Percentiles rank a stretch among this genome's conserved stretches.
Evolutionary conservation across 2,329 filamentous ascomycete species (phyloP).

Genomic region (Neofusicoccum laricinum): DNA sequence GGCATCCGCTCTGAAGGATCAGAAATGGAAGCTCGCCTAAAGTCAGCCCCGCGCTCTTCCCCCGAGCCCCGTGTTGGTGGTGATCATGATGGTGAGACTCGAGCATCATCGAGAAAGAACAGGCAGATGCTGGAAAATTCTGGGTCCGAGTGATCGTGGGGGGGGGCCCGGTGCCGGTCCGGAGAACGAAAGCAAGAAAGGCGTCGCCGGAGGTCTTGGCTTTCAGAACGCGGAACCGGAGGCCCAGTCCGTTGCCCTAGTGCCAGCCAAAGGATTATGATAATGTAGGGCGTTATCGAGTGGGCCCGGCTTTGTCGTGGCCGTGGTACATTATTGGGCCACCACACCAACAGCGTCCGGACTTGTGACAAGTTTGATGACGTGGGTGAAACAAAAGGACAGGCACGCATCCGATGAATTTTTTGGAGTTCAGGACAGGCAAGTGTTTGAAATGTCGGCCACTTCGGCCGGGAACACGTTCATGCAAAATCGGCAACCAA

Average conservation of each 20-base stretch:
- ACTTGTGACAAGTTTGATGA: slow-evolving; percentile 1
- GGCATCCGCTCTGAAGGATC: slow-evolving; percentile 3
- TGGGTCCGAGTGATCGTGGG: background rate
- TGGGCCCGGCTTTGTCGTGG: slow-evolving; percentile 2
- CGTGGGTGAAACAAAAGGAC: slow-evolving; percentile 8
- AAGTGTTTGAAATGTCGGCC: background rate
- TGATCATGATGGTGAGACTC: background rate
- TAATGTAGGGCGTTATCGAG: background rate
- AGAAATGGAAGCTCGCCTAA: background rate
- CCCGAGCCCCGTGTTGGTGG: background rate
- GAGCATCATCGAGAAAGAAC: background rate
- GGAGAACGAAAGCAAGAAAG: background rate
- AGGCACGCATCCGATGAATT: background rate
- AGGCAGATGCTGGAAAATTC: background rate
- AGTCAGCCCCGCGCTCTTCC: background rate
- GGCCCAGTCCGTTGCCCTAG: background rate
- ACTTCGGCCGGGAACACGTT: background rate
- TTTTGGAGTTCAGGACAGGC: background rate
- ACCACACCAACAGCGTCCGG: background rate
- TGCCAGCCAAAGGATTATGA: background rate
- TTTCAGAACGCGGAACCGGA: background rate
- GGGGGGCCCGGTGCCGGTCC: background rate
- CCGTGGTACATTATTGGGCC: background rate
- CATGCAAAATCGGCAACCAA: slow-evolving; percentile 1
- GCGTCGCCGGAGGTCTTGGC: background rate